Evolutionary conservation across 1,284 basidiomycete genomes (phyloP).

Genomic region (Pyrrhoderma noxium): DNA sequence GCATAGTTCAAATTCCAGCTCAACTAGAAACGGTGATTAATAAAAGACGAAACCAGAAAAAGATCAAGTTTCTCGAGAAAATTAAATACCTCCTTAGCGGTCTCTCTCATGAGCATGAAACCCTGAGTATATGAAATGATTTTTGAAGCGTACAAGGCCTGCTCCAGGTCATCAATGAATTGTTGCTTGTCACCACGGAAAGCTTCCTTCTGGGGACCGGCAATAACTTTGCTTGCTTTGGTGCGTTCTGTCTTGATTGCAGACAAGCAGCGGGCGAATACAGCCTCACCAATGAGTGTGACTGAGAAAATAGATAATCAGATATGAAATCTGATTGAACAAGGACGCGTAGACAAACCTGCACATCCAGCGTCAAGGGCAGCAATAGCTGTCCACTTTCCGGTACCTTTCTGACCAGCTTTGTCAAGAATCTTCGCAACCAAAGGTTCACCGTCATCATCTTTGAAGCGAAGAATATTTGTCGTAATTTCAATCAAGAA

Average conservation of each 20-base stretch:
- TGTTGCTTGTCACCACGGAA: conserved; percentile 99
- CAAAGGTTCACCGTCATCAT: conserved; percentile 88
- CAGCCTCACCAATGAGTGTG: conserved; percentile 98
- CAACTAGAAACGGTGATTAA: too few relatives aligned
- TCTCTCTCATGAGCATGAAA: conserved; percentile 99
- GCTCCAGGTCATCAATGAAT: conserved; percentile 98
- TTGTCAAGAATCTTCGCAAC: conserved; percentile 92
- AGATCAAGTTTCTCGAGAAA: conserved; percentile 25
- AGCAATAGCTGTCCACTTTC: conserved; percentile 99
- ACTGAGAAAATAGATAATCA: conserved; percentile 42
- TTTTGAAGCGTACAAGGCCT: conserved; percentile 98
- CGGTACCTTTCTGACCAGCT: conserved; percentile 99
- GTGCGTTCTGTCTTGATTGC: conserved; percentile 96
- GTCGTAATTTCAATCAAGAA: conserved; percentile 99
- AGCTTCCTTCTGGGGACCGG: conserved; percentile 83
- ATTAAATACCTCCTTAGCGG: conserved; percentile 80
- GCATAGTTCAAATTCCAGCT: conserved; percentile 88
- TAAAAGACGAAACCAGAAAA: conserved; percentile 20
- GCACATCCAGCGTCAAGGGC: conserved; percentile 93
- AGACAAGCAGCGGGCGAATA: conserved; percentile 97
- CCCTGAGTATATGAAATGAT: conserved; percentile 99
- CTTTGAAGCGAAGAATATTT: conserved; percentile 94
- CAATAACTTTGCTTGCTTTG: conserved; percentile 86
- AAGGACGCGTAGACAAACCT: conserved; percentile 38
- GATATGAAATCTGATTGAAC: neutral